Evolutionary conservation across 139 green algal genomes (phyloP).

Genomic region (Spirogloea muscicola): DNA sequence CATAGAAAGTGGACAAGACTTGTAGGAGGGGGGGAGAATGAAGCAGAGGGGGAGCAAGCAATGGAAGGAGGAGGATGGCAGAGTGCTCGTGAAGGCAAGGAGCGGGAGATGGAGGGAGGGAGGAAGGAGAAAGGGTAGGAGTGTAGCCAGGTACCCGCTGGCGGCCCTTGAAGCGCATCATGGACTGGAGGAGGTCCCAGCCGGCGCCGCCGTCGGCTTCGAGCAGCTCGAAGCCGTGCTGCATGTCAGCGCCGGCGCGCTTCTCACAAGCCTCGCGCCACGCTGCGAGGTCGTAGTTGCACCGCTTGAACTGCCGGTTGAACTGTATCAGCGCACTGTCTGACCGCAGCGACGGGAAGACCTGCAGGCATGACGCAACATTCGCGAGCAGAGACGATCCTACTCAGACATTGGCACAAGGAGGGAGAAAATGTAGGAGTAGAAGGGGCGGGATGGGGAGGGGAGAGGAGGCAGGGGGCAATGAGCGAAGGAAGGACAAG

Average conservation of each 20-base stretch:
- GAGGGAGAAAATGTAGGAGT: too few relatives aligned
- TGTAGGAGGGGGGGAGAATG: too few relatives aligned
- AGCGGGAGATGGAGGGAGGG: too few relatives aligned
- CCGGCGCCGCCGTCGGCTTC: conserved; percentile 33
- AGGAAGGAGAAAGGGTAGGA: too few relatives aligned
- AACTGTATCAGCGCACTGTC: conserved; percentile 55
- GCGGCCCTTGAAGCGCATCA: conserved; percentile 35
- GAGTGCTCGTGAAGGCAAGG: too few relatives aligned
- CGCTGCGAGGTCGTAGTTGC: conserved; percentile 56
- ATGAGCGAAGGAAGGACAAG: background rate
- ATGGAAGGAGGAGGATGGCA: too few relatives aligned
- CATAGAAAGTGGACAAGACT: too few relatives aligned
- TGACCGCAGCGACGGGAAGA: conserved; percentile 46
- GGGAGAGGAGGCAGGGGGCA: background rate
- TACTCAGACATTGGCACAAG: too few relatives aligned
- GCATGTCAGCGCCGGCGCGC: background rate
- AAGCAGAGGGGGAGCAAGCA: too few relatives aligned
- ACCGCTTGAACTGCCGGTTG: conserved; percentile 55
- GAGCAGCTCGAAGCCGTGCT: conserved; percentile 43
- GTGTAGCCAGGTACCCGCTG: too few relatives aligned
- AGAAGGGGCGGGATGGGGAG: background rate
- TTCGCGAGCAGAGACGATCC: background rate
- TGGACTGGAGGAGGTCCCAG: conserved; percentile 23
- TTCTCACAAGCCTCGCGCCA: conserved; percentile 63
- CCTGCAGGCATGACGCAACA: conserved; percentile 1